Conservation (phyloP, 2,329 filamentous ascomycete genomes). For the Pyrenophora teres region DNA sequence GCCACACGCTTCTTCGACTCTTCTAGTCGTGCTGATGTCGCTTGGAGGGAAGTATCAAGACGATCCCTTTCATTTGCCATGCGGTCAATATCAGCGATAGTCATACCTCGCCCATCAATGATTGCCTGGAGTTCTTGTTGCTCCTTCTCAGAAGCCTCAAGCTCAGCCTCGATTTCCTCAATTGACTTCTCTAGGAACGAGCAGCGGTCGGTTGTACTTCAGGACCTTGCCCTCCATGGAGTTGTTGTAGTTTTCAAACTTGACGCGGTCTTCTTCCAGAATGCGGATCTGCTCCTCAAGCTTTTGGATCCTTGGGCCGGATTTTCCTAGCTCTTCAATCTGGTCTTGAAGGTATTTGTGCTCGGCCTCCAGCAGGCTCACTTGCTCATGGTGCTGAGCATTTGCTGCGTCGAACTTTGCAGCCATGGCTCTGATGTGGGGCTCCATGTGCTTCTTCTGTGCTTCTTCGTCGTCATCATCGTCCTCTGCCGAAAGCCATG, state of each 20-base stretch:
- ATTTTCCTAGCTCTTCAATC: constrained; percentile 87
- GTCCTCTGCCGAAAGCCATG: constrained; percentile 83
- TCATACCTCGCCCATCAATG: constrained; percentile 91
- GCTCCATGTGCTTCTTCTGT: constrained; percentile 67
- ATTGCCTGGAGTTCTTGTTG: constrained; percentile 77
- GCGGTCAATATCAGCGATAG: constrained; percentile 97
- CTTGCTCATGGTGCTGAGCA: constrained; percentile 79
- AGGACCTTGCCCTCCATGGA: constrained; percentile 82
- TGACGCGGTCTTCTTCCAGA: constrained; percentile 89
- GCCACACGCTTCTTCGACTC: constrained; percentile 81
- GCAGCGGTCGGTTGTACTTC: constrained; percentile 82
- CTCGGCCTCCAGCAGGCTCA: constrained; percentile 84
- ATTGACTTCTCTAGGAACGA: constrained; percentile 85
- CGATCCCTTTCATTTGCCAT: constrained; percentile 96
- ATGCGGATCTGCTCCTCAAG: constrained; percentile 90
- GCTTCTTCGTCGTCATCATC: constrained; percentile 82
- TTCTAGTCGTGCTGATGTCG: constrained; percentile 74
- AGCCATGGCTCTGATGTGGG: constrained; percentile 87
- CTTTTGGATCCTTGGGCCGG: constrained; percentile 78
- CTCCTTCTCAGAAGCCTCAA: constrained; percentile 81
- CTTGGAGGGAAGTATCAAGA: constrained; percentile 85
- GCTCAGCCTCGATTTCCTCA: constrained; percentile 80
- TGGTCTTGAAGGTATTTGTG: constrained; percentile 80
- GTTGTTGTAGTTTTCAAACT: constrained; percentile 94
- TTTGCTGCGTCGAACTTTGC: constrained; percentile 84